Percentiles rank a stretch among this genome's conserved stretches.
phyloP scores from a whole-genome alignment of 345 rosid genomes.

The Ailanthus altissimus region DNA sequence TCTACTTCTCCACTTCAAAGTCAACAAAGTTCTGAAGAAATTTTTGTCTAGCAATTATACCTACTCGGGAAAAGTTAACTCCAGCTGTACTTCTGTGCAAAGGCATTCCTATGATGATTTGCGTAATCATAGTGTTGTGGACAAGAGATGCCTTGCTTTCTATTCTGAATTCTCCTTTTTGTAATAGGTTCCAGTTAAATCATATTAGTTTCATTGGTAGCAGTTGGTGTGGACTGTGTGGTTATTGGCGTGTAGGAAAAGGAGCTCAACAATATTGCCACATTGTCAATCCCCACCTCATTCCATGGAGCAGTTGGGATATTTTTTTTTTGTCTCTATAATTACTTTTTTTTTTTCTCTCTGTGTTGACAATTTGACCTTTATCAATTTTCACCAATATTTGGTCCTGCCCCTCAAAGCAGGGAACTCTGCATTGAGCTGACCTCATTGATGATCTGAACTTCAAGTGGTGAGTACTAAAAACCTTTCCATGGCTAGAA shows the following conservation, averaged over 20 bases:
- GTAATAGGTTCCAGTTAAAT: slow-evolving; percentile 17
- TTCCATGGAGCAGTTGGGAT: slow-evolving; percentile 50
- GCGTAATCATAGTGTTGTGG: slow-evolving; percentile 26
- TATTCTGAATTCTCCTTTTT: not conserved
- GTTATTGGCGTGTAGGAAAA: slow-evolving; percentile 43
- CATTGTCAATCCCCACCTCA: slow-evolving; percentile 42
- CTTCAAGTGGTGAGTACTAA: not conserved
- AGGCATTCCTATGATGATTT: not conserved
- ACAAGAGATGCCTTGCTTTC: slow-evolving; percentile 32
- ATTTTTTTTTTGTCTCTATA: slow-evolving; percentile 33
- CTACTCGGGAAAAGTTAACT: slow-evolving; percentile 29
- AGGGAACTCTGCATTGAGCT: not conserved
- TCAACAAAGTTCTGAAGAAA: slow-evolving; percentile 19
- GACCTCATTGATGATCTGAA: not conserved
- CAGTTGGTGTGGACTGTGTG: slow-evolving; percentile 48
- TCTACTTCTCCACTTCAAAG: slow-evolving; percentile 10
- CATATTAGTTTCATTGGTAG: slow-evolving; percentile 35
- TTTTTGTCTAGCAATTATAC: slow-evolving; percentile 27
- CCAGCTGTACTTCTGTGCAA: slow-evolving; percentile 27
- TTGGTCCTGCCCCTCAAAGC: slow-evolving; percentile 9
- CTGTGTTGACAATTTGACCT: slow-evolving; percentile 15
- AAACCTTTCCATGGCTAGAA: slow-evolving; percentile 10
- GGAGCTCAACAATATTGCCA: slow-evolving; percentile 52
- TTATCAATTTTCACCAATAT: slow-evolving; percentile 5
- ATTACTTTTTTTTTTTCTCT: slow-evolving; percentile 23